Conservation (phyloP, 805 yeast species). For the Candida krabiensis region DNA sequence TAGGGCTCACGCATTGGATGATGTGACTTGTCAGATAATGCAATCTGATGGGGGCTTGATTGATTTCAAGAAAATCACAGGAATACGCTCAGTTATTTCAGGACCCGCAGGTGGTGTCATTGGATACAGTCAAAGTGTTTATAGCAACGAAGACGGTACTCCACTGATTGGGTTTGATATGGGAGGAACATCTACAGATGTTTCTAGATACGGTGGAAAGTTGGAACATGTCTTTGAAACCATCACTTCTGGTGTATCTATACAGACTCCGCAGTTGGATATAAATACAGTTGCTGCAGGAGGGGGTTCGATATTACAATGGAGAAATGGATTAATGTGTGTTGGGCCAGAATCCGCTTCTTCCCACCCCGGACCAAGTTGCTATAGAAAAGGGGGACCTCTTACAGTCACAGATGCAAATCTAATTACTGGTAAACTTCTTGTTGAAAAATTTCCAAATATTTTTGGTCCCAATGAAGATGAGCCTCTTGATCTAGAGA, state of each 20-base stretch:
- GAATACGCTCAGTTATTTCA: constrained; percentile 79
- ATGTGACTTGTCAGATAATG: constrained; percentile 73
- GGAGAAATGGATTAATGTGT: constrained; percentile 67
- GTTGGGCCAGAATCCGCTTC: constrained; percentile 88
- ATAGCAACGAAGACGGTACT: constrained; percentile 42
- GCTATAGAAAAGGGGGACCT: constrained; percentile 81
- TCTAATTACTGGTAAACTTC: constrained; percentile 64
- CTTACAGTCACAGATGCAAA: constrained; percentile 85
- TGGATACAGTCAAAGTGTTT: constrained; percentile 83
- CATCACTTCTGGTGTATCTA: constrained; percentile 74
- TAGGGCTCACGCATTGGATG: too few relatives aligned
- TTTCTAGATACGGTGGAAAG: constrained; percentile 67
- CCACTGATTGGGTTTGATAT: constrained; percentile 80
- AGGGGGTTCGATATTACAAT: constrained; percentile 68
- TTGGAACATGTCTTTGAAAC: constrained; percentile 78
- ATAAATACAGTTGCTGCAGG: constrained; percentile 83
- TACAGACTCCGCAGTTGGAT: constrained; percentile 79
- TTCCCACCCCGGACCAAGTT: constrained; percentile 87
- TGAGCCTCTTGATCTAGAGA: constrained; percentile 59
- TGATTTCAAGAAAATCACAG: constrained; percentile 76
- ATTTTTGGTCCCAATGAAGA: constrained; percentile 81
- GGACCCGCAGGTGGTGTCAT: constrained; percentile 99
- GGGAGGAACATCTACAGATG: constrained; percentile 90
- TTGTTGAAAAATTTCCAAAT: constrained; percentile 73
- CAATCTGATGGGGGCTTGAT: constrained; percentile 94